Evolutionary conservation across 495 filamentous ascomycete species (phyloP), one percentile per base, ranked within the genome.

Genomic region (Penicillium coprophilum): DNA sequence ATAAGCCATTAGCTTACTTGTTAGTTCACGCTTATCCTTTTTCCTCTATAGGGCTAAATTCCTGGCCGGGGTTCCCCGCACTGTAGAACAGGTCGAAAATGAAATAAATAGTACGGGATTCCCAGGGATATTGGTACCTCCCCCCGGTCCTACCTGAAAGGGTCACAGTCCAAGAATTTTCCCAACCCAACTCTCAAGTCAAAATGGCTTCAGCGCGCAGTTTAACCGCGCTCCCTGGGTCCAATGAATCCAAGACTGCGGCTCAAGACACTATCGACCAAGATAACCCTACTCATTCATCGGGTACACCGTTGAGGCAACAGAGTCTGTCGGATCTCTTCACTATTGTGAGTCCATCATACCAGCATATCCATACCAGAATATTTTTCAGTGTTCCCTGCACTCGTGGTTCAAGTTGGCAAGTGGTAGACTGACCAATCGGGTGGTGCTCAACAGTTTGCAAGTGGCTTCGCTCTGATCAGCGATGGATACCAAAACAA

Each of bases 401-500:
- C 43, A 46, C 23, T 8, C 34, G 12, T 12, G 12, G 12, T 7
- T 38, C 34, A 9, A 9, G 15, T 9, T 38, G 9, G 34, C 15
- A 6, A 38, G n/a, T 38, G 6, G 17, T n/a, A 38, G 34, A 38
- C 34, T 44, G 4, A n/a, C 0, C 10, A 19, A 49, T 12, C 9
- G 6, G n/a, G n/a, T 38, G 6, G 6, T n/a, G 4, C 21, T 6
- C 41, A 43, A 39, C 55, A 75, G 66, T 73, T 78, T 39, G 73
- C 74, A 32, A 68, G 74, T 23, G 79, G 79, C n/a, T 75, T 72
- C 53, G 79, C 79, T 8, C 62, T 81, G 19, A 77, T 82, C 52
- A 79, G 76, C 17, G 79, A 81, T 73, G 79, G 79, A 46, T 81
- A 81, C 50, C 77, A 81, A 48, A 81, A 80, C 47, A 79, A 76